phyloP scores from a whole-genome alignment of 1,139 yeast genomes.

The Saccharomyces hybrid region DNA sequence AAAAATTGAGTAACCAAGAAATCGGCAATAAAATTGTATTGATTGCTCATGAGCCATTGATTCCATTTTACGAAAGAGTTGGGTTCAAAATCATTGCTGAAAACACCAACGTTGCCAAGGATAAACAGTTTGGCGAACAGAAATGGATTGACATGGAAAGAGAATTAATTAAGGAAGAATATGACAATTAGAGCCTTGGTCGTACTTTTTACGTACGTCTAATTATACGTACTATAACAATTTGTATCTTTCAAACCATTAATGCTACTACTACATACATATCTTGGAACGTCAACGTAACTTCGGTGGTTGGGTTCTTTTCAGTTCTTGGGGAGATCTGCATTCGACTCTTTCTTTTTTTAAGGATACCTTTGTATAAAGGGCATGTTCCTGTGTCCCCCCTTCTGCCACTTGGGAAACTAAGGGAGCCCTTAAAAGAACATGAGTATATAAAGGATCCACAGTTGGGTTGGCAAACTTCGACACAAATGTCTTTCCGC shows the following conservation, averaged over 20 bases:
- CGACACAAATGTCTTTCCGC: neutral
- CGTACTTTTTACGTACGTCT: neutral
- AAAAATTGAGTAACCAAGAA: constrained; percentile 79
- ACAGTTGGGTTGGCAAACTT: neutral
- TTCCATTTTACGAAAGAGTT: constrained; percentile 70
- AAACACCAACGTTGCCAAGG: constrained; percentile 25
- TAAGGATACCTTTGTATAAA: neutral
- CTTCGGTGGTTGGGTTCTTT: neutral
- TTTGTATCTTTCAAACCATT: neutral
- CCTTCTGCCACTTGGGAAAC: neutral
- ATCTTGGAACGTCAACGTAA: neutral
- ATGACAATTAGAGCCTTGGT: constrained; percentile 18
- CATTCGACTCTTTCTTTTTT: neutral
- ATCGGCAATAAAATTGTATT: constrained; percentile 73
- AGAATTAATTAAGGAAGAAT: constrained; percentile 32
- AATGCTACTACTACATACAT: neutral
- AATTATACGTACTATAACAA: neutral
- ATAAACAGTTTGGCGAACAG: constrained; percentile 24
- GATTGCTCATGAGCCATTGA: constrained; percentile 60
- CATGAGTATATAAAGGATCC: neutral
- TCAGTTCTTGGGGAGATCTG: neutral
- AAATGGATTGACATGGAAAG: constrained; percentile 34
- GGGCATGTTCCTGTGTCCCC: neutral
- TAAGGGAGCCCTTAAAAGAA: neutral
- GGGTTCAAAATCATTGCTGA: constrained; percentile 47